These are phyloP conservation scores for Athelia sp. DNA, from an alignment of 1,284 basidiomycete genomes.

Conservation along the genomic window DNA sequence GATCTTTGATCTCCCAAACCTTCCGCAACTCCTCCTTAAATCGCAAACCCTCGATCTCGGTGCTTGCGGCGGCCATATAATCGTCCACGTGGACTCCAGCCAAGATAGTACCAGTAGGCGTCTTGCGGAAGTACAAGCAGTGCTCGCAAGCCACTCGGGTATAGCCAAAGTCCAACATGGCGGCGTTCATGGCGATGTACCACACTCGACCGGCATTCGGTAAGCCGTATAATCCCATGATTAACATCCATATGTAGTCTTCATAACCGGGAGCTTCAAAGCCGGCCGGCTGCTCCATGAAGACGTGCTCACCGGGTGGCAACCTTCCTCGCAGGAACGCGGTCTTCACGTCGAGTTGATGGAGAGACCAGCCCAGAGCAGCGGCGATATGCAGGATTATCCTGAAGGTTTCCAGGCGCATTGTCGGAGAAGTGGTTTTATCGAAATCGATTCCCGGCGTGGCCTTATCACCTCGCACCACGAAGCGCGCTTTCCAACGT, in stretches of 20 bases:
- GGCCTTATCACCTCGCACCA: conserved; percentile 36
- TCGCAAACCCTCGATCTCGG: conserved; percentile 8
- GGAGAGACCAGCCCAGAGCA: conserved; percentile 27
- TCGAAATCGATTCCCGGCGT: conserved; percentile 32
- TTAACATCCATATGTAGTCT: conserved; percentile 25
- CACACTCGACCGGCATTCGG: conserved; percentile 31
- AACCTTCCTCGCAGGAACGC: conserved; percentile 40
- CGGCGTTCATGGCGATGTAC: conserved; percentile 29
- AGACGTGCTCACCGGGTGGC: conserved; percentile 28
- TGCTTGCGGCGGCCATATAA: conserved; percentile 21
- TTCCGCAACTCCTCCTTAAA: conserved; percentile 23
- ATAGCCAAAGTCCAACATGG: conserved; percentile 23
- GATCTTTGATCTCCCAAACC: conserved; percentile 26
- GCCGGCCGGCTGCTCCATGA: conserved; percentile 32
- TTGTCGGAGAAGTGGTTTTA: conserved; percentile 38
- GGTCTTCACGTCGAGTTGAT: conserved; percentile 41
- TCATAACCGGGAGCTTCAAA: conserved; percentile 23
- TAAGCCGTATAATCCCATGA: conserved; percentile 35
- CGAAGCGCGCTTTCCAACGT: conserved; percentile 29
- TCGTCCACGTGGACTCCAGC: conserved; percentile 31
- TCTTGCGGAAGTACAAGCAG: conserved; percentile 26
- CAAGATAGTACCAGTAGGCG: conserved; percentile 17
- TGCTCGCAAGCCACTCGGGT: conserved; percentile 18
- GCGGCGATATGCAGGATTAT: conserved; percentile 33
- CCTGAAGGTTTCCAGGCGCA: conserved; percentile 28